These are phyloP conservation scores for Pseudocercospora musae DNA, from an alignment of 2,329 filamentous ascomycete genomes.

Conservation along the genomic window DNA sequence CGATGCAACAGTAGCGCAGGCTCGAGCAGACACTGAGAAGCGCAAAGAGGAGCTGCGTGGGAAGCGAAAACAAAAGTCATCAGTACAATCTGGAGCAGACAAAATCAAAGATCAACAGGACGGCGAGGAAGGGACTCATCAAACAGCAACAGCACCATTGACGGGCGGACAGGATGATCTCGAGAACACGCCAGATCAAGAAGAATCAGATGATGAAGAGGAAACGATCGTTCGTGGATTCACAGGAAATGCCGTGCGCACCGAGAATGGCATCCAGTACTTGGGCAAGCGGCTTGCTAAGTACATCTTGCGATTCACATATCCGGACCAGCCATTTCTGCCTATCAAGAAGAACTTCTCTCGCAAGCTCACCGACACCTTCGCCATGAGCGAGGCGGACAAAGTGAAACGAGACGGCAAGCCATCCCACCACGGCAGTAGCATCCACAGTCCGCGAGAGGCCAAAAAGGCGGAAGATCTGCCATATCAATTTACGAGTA, in stretches of 20 bases:
- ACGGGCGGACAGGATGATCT: slow-evolving; percentile 51
- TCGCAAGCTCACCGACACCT: slow-evolving; percentile 48
- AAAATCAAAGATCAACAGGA: slow-evolving; percentile 16
- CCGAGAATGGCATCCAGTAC: slow-evolving; percentile 94
- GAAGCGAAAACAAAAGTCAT: slow-evolving; percentile 19
- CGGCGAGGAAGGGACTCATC: slow-evolving; percentile 8
- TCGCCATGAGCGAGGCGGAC: slow-evolving; percentile 42
- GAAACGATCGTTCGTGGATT: slow-evolving; percentile 88
- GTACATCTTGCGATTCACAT: slow-evolving; percentile 84
- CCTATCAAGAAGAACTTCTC: slow-evolving; percentile 59
- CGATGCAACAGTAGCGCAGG: slow-evolving; percentile 73
- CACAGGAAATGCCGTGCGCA: slow-evolving; percentile 82
- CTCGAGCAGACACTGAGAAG: slow-evolving; percentile 64
- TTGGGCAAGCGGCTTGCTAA: slow-evolving; percentile 90
- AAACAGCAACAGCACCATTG: slow-evolving; percentile 43
- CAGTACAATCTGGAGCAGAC: slow-evolving; percentile 6
- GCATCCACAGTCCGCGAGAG: slow-evolving; percentile 51
- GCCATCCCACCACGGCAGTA: slow-evolving; percentile 58
- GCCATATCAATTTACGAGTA: slow-evolving; percentile 83
- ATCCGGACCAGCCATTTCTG: slow-evolving; percentile 86
- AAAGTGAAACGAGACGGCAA: slow-evolving; percentile 48
- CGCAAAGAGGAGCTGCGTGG: slow-evolving; percentile 45
- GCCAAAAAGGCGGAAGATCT: slow-evolving; percentile 47
- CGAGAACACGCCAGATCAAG: slow-evolving; percentile 40
- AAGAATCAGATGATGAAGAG: slow-evolving; percentile 69